These are phyloP conservation scores for Kluyveromyces sp. DNA, from an alignment of 1,139 yeast species.

Conservation along the genomic window DNA sequence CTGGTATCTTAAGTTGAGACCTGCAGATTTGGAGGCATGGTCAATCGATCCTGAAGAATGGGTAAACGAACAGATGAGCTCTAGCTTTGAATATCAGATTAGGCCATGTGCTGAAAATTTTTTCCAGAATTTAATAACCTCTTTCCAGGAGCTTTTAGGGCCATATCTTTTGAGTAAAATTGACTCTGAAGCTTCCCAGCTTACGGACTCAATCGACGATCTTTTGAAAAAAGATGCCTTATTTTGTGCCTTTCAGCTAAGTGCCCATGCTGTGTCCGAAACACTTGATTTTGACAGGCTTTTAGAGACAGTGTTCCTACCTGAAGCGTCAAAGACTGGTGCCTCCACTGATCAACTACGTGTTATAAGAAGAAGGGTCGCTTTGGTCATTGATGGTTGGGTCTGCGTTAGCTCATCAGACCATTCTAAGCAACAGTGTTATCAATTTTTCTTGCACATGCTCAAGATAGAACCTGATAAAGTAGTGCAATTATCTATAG, in stretches of 20 bases:
- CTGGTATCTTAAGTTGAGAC: constrained; percentile 66
- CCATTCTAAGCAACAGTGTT: constrained; percentile 52
- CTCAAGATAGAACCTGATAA: constrained; percentile 46
- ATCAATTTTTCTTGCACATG: constrained; percentile 41
- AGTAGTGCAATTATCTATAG: constrained; percentile 68
- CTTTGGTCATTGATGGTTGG: constrained; percentile 78
- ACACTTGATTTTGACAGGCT: constrained; percentile 57
- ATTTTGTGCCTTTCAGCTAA: constrained; percentile 71
- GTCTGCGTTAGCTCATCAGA: constrained; percentile 55
- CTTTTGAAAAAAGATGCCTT: constrained; percentile 71
- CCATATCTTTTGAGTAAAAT: constrained; percentile 59
- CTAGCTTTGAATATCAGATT: constrained; percentile 77
- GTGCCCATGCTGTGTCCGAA: constrained; percentile 59
- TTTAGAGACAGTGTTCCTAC: constrained; percentile 52
- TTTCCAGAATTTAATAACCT: constrained; percentile 63
- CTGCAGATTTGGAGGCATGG: constrained; percentile 78
- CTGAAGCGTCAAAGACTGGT: constrained; percentile 41
- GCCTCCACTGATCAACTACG: constrained; percentile 32
- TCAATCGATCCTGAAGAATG: constrained; percentile 83
- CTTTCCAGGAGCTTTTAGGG: constrained; percentile 54
- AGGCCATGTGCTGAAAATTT: constrained; percentile 85
- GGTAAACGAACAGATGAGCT: constrained; percentile 71
- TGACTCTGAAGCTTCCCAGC: constrained; percentile 35
- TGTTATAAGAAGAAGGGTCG: constrained; percentile 69
- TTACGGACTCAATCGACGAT: constrained; percentile 36